phyloP scores from a whole-genome alignment of 176 grass and related monocot species.

The Miscanthus lutarioriparius region DNA sequence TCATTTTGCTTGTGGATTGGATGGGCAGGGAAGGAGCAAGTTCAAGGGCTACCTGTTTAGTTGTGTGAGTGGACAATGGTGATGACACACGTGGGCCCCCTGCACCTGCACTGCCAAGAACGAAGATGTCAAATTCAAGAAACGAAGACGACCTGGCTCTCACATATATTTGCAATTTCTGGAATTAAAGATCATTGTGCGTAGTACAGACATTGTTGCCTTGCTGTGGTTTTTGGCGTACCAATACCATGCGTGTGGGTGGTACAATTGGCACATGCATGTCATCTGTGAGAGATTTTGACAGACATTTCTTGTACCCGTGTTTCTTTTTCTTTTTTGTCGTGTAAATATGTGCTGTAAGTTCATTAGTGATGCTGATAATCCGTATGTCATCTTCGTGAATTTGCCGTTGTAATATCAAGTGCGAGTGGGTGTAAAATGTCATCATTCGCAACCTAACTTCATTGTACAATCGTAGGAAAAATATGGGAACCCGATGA shows the following conservation, averaged over 20 bases:
- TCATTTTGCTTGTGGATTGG: neutral
- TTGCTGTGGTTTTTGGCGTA: neutral
- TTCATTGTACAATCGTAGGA: too few relatives aligned
- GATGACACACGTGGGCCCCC: neutral
- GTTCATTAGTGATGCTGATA: neutral
- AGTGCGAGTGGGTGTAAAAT: too few relatives aligned
- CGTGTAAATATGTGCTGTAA: neutral
- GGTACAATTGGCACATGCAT: neutral
- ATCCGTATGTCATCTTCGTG: too few relatives aligned
- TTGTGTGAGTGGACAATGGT: constrained; percentile 35
- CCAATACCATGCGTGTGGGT: neutral
- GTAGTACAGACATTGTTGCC: too few relatives aligned
- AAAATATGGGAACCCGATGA: too few relatives aligned
- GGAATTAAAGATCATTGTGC: too few relatives aligned
- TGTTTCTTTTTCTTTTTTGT: neutral
- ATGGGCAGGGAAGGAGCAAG: constrained; percentile 16
- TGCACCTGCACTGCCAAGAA: neutral
- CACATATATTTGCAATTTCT: neutral
- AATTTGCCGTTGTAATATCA: too few relatives aligned
- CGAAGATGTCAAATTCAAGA: neutral
- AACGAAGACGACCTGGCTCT: too few relatives aligned
- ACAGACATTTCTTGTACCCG: too few relatives aligned
- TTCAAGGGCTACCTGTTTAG: constrained; percentile 46
- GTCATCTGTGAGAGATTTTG: neutral
- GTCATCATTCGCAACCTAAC: too few relatives aligned